phyloP scores from a whole-genome alignment of 1,139 yeast genomes.

The Hansenula sp. region DNA sequence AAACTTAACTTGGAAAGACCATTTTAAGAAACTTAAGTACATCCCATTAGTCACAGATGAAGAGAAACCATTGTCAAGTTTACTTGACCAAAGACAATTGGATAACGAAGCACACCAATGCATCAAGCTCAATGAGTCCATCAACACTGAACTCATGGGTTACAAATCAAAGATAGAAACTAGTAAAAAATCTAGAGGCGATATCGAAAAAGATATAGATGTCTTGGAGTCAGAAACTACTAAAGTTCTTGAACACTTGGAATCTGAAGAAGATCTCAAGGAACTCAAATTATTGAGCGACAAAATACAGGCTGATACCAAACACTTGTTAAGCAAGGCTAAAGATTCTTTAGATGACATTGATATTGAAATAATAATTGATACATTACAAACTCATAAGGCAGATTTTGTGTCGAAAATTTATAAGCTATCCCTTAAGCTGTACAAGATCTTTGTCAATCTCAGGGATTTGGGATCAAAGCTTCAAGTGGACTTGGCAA shows the following conservation, averaged over 20 bases:
- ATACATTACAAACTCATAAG: constrained; percentile 25
- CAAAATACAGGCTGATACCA: constrained; percentile 20
- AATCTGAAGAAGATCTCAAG: constrained; percentile 9
- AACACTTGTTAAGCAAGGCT: constrained; percentile 11
- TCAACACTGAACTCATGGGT: constrained; percentile 23
- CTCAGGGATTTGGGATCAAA: constrained; percentile 18
- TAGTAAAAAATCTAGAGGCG: constrained; percentile 8
- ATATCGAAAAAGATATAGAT: constrained; percentile 14
- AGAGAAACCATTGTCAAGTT: constrained; percentile 22
- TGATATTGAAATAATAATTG: constrained; percentile 22
- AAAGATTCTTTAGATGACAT: constrained; percentile 12
- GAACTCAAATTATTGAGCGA: constrained; percentile 15
- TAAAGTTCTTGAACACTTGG: constrained; percentile 5
- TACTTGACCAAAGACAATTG: constrained; percentile 26
- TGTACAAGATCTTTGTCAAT: constrained; percentile 23
- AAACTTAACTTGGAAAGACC: constrained; percentile 42
- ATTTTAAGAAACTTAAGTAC: constrained; percentile 36
- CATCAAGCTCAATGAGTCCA: constrained; percentile 17
- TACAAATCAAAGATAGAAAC: constrained; percentile 25
- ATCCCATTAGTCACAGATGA: constrained; percentile 30
- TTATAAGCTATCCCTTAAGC: constrained; percentile 21
- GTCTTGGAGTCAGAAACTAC: constrained; percentile 13
- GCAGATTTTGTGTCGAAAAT: constrained; percentile 27
- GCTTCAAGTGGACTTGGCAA: constrained; percentile 18
- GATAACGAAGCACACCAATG: constrained; percentile 25